phyloP scores from a whole-genome alignment of 805 yeast genomes.

The Nadsonia fulvescens region DNA sequence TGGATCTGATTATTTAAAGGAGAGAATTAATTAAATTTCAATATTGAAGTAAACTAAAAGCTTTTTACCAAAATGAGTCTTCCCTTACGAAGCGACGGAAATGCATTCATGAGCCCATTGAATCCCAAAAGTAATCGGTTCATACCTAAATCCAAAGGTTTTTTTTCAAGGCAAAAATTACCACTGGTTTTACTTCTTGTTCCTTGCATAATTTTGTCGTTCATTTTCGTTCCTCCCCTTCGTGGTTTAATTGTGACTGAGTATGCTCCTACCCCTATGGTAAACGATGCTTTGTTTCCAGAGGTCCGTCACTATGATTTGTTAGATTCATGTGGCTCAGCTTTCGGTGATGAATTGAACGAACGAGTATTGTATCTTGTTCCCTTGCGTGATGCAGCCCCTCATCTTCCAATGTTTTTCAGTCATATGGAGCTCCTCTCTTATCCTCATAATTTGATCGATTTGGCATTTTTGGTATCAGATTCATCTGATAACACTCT shows the following conservation, averaged over 20 bases:
- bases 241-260: slow-evolving; percentile 3
- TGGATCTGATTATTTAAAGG: too few species aligned
- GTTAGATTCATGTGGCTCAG: slow-evolving; percentile 41
- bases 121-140: too few species aligned
- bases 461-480: slow-evolving; percentile 68
- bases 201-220: slow-evolving; percentile 2
- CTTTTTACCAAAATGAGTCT: too few species aligned
- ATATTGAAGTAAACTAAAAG: too few species aligned
- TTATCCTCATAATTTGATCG: slow-evolving; percentile 76
- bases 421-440: slow-evolving; percentile 62
- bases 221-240: slow-evolving; percentile 2
- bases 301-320: slow-evolving; percentile 67
- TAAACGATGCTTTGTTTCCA: slow-evolving; percentile 7
- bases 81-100: too few species aligned
- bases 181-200: slow-evolving; percentile 1
- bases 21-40: too few species aligned
- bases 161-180: too few species aligned
- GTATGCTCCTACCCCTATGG: slow-evolving; percentile 5
- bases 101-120: too few species aligned
- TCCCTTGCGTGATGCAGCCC: slow-evolving; percentile 82
- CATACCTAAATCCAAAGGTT: too few species aligned
- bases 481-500: slow-evolving; percentile 83
- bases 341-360: slow-evolving; percentile 59
- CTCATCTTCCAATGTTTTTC: slow-evolving; percentile 79
- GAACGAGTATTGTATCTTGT: slow-evolving; percentile 75